These are phyloP conservation scores for Alternaria alternata DNA, from an alignment of 2,329 filamentous ascomycete genomes.

Conservation along the genomic window DNA sequence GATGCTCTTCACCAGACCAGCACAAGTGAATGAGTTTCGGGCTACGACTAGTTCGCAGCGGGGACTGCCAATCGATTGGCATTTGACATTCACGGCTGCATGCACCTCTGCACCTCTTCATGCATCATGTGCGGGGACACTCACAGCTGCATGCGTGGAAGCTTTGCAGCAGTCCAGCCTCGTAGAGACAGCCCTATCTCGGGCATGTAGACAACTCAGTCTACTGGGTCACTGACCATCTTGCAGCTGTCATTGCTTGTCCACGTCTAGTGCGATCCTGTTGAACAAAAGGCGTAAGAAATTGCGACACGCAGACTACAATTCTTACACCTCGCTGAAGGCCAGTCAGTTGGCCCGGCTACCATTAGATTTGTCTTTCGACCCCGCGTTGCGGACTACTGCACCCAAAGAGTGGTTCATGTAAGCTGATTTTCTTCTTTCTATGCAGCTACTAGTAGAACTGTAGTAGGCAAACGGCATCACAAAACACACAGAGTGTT, in stretches of 20 bases:
- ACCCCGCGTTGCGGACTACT: background rate
- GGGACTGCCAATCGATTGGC: slow-evolving; percentile 1
- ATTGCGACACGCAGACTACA: background rate
- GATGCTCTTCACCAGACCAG: background rate
- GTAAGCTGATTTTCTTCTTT: background rate
- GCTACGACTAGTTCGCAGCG: slow-evolving; percentile 2
- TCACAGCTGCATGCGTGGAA: background rate
- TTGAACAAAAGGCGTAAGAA: background rate
- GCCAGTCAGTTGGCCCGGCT: background rate
- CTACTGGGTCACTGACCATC: background rate
- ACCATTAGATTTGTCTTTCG: background rate
- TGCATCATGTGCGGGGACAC: background rate
- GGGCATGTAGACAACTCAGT: background rate
- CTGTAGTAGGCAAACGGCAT: background rate
- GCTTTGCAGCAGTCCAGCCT: background rate
- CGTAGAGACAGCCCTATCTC: background rate
- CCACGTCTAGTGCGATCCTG: background rate
- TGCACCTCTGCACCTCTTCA: slow-evolving; percentile 3
- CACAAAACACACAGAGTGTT: background rate
- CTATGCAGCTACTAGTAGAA: background rate
- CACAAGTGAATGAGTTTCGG: background rate
- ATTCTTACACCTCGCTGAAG: background rate
- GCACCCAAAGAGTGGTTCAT: background rate
- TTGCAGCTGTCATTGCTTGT: background rate
- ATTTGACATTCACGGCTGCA: background rate